phyloP scores from a whole-genome alignment of 805 yeast species.

The Candida boidinii region DNA sequence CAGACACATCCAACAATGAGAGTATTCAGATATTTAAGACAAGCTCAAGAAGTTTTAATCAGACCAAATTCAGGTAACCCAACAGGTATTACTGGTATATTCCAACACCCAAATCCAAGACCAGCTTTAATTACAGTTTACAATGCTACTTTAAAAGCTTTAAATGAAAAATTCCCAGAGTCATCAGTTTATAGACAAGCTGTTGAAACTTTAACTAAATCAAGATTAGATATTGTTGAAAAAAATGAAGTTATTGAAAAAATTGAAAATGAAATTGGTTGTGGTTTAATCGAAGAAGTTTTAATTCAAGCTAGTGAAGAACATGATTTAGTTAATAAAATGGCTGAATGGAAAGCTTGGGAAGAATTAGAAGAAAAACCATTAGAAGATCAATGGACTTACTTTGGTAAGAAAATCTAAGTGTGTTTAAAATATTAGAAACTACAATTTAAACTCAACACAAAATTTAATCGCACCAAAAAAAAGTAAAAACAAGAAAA shows the following conservation, averaged over 20 bases:
- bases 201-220: slow-evolving; percentile 60
- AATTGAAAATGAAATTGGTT: slow-evolving; percentile 69
- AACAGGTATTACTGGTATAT: slow-evolving; percentile 74
- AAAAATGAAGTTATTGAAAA: slow-evolving; percentile 48
- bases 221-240: slow-evolving; percentile 62
- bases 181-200: slow-evolving; percentile 71
- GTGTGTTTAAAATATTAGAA: too few species aligned
- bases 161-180: slow-evolving; percentile 56
- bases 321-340: slow-evolving; percentile 53
- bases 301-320: slow-evolving; percentile 80
- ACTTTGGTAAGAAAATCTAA: slow-evolving; percentile 59
- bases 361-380: slow-evolving; percentile 76
- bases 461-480: too few species aligned
- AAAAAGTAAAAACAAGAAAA: too few species aligned
- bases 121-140: slow-evolving; percentile 68
- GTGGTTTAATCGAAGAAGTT: slow-evolving; percentile 79
- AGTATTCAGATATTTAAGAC: slow-evolving; percentile 22
- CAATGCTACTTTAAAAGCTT: slow-evolving; percentile 53
- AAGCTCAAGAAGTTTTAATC: slow-evolving; percentile 40
- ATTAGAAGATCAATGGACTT: slow-evolving; percentile 75
- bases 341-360: slow-evolving; percentile 70
- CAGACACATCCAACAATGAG: too few species aligned
- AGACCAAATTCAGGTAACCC: slow-evolving; percentile 58
- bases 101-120: slow-evolving; percentile 77
- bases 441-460: too few species aligned